Base-by-base conservation (phyloP, 1,139 yeast species). In the Eremothecium gossypii region DNA sequence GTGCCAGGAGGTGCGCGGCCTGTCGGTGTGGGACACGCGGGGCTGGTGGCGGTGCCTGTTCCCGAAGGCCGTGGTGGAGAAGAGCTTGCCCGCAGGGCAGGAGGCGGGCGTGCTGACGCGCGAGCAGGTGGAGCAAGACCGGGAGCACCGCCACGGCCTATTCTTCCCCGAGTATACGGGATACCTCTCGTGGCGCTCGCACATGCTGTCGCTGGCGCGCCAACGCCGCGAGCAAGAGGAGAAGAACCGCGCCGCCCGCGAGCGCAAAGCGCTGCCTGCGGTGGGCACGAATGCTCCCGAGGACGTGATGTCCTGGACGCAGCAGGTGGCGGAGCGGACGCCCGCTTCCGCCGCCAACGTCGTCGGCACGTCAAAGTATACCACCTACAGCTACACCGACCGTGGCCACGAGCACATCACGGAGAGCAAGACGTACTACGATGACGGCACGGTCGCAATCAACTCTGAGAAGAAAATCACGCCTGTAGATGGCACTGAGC, bases 31-130 rank as follows among this genome's bases (percentile, higher is more conserved):
- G 95, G 91, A 83, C 54, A 65, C 76, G 13, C 67, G 72, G 36
- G 96, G 96, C 0, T 73, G 77, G 60, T 87, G 96, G 96, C 73
- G 87, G 55, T 87, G 96, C 63, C 66, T 87, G 42, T 83, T 87
- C 64, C 95, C 95, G 27, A 70, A 71, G 45, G 59, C 71, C 13
- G 68, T 64, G 30, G 68, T 78, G 14, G 60, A 61, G 27, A 58
- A 64, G 27, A 64, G 61, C 37, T 30, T 48, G 13, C 41, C 42
- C 8, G 45, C 46, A 5, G 45, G 53, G 17, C 50, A 51, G 26
- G 59, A 58, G 28, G 30, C 49, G 10, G 31, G 30, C 6, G 69
- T 71, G 12, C 52, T 79, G 49, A 70, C 79, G 33, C 76, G 70
- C 48, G 86, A 80, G 46, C 71, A 68, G 41, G 67, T 71, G 2